Conservation (phyloP, 2,329 filamentous ascomycete species). For the Pseudogymnoascus sp. region DNA sequence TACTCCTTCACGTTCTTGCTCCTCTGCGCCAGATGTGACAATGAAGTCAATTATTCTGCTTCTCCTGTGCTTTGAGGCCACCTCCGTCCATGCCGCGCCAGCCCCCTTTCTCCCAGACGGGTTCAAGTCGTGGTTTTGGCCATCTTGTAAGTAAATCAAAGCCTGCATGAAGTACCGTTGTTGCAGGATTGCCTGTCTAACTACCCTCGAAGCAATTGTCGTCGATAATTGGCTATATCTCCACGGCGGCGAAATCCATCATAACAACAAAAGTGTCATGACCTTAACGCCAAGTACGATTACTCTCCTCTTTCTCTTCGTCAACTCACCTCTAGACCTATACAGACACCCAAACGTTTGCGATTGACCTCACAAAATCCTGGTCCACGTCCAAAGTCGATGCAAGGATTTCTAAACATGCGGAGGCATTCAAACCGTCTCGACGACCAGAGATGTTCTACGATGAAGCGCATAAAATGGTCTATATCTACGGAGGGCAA, state of each 20-base stretch:
- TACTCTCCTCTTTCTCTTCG: neutral
- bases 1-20: neutral
- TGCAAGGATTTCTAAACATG: neutral
- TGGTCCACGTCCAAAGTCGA: conserved; percentile 10
- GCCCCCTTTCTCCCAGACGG: neutral
- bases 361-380: conserved; percentile 12
- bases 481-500: conserved; percentile 11
- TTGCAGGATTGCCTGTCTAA: neutral
- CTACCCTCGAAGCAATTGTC: conserved; percentile 11
- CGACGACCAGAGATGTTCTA: conserved; percentile 12
- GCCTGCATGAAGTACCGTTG: neutral
- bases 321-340: neutral
- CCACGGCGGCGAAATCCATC: conserved; percentile 15
- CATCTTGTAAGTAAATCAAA: neutral
- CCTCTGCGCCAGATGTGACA: neutral
- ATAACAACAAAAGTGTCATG: neutral
- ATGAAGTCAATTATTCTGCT: neutral
- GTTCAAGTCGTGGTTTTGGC: neutral
- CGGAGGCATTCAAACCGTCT: neutral
- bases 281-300: neutral
- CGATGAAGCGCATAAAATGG: conserved; percentile 9
- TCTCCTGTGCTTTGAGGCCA: neutral
- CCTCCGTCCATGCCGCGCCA: neutral
- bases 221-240: conserved; percentile 17
- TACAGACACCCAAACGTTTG: conserved; percentile 10